A percentile compares a stretch with the other conserved stretches of the same genome.
Evolutionary conservation across 108 stramenopile species (phyloP).

Genomic region (Skeletonema tropicum): DNA sequence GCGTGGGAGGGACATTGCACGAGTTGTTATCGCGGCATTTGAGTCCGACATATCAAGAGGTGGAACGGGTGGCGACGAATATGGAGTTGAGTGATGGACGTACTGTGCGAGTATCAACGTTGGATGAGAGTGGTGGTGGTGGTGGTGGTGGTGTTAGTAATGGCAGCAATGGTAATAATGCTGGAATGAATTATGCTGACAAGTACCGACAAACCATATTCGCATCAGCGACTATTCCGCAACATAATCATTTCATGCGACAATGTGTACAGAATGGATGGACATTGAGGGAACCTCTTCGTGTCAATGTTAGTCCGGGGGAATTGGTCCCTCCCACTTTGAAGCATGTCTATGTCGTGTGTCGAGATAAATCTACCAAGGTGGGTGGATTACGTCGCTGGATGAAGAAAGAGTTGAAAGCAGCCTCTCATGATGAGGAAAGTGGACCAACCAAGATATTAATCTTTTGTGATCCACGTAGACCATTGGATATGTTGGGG

Average conservation of each 20-base stretch:
- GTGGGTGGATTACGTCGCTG: constrained; percentile 72
- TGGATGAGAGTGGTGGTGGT: background rate
- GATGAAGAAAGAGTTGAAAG: constrained; percentile 59
- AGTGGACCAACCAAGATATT: constrained; percentile 57
- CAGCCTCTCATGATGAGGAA: background rate
- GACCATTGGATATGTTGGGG: constrained; percentile 79
- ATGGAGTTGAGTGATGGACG: constrained; percentile 36
- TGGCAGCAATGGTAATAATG: background rate
- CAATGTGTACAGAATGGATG: constrained; percentile 89
- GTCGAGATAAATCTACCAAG: constrained; percentile 70
- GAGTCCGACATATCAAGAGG: constrained; percentile 76
- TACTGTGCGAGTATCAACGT: constrained; percentile 13
- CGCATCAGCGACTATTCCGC: constrained; percentile 94
- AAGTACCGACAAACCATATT: constrained; percentile 88
- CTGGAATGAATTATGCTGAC: constrained; percentile 9
- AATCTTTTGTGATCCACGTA: constrained; percentile 73
- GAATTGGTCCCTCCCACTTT: constrained; percentile 86
- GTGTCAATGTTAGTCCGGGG: constrained; percentile 81
- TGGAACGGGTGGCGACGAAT: constrained; percentile 20
- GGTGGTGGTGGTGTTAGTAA: background rate
- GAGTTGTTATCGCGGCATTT: constrained; percentile 79
- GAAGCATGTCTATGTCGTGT: constrained; percentile 82
- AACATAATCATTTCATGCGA: constrained; percentile 88
- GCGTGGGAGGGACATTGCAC: constrained; percentile 66
- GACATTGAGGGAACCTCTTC: constrained; percentile 81